Evolutionary conservation across 345 rosid species (phyloP), one percentile per base, ranked within the genome.

Genomic region (Gossypium thurberi): DNA sequence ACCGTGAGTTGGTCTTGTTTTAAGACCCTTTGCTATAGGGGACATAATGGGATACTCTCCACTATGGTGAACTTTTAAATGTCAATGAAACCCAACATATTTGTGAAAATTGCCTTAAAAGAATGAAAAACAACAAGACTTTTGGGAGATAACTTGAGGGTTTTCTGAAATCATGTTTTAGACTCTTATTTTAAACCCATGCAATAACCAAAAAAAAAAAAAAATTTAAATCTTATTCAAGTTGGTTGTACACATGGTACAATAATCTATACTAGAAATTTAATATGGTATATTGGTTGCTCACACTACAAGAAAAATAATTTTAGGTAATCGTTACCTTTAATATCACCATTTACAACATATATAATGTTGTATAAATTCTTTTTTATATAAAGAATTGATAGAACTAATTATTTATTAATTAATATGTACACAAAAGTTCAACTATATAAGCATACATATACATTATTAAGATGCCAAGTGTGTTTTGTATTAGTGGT

Each of bases 161-260:
- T 55, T 55, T 55, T 55, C 25, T 55, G 66, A 65, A 42, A 47
- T 69, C 73, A 21, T 74, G 78, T 71, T 58, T 13, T 52, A 28
- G 37, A 65, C 58, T 57, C 2, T 73, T 8, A 23, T 66, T 21
- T 12, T 6, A 47, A 46, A 65, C 21, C 0, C 8, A 1, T 18
- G 44, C 43, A 47, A 28, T 21, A 21, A 8, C 40, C 4, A 33
- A 33, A 4, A 10, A 3, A 15, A 12, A 0, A 2, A 26, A 26
- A 3, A 26, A 26, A 26, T 2, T 3, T 26, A 50, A 26, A 7
- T 28, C 40, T 11, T 48, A n/a, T 37, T n/a, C 12, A 11, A 3
- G 7, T 33, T 33, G 20, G 8, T 17, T 52, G 11, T 52, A 52
- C 23, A 8, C 1, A 8, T 33, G 12, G 20, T n/a, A 66, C 68